Conservation (phyloP, 768 basidiomycete genomes). For the Suillus decipiens region DNA sequence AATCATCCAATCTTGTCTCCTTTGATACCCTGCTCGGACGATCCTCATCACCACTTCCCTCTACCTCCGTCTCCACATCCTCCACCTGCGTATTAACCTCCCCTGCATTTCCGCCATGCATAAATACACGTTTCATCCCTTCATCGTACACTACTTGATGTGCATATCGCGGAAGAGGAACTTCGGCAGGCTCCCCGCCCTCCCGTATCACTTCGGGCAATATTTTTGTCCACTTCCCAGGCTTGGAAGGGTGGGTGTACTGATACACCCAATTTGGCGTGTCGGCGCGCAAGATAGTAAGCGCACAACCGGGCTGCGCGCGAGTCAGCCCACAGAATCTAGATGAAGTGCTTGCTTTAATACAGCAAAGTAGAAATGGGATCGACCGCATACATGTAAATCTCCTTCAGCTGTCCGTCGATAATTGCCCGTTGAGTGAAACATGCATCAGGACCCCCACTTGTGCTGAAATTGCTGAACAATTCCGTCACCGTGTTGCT, state of each 20-base stretch:
- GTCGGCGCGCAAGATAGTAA: conserved; percentile 46
- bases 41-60: conserved; percentile 17
- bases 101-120: conserved; percentile 81
- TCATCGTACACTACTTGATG: conserved; percentile 79
- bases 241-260: conserved; percentile 49
- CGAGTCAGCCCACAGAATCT: conserved; percentile 68
- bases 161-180: conserved; percentile 68
- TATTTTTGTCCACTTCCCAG: conserved; percentile 69
- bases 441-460: conserved; percentile 69
- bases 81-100: conserved; percentile 22
- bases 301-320: conserved; percentile 37
- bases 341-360: background rate
- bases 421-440: conserved; percentile 77
- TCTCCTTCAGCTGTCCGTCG: conserved; percentile 60
- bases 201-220: conserved; percentile 36
- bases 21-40: conserved; percentile 14
- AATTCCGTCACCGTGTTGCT: conserved; percentile 60
- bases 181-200: conserved; percentile 26
- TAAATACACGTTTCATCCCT: conserved; percentile 52
- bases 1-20: conserved; percentile 66
- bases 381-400: conserved; percentile 62
- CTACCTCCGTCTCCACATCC: conserved; percentile 29
- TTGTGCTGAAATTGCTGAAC: conserved; percentile 58
- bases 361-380: background rate
- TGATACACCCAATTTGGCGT: conserved; percentile 70